Evolutionary conservation across 768 basidiomycete genomes (phyloP).

Genomic region (Lactarius psammicola): DNA sequence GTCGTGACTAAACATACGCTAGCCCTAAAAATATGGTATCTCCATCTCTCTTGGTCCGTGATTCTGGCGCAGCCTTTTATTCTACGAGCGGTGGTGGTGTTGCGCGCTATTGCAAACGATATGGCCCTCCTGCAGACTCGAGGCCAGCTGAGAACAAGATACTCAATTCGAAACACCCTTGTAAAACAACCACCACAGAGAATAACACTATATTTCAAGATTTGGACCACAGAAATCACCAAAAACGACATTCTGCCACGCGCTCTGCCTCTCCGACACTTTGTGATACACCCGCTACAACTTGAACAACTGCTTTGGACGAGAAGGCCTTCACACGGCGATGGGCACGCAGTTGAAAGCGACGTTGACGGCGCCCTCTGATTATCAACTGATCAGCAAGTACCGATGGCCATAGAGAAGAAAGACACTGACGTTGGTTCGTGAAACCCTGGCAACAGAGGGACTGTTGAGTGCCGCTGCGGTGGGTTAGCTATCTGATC

Average conservation of each 20-base stretch:
- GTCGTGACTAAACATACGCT: too few species aligned
- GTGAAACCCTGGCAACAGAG: not conserved
- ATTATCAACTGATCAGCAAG: not conserved
- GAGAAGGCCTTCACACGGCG: not conserved
- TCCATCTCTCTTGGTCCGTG: too few species aligned
- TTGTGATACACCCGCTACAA: not conserved
- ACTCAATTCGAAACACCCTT: too few species aligned
- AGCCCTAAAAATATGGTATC: too few species aligned
- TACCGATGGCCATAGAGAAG: not conserved
- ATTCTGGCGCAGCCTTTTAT: too few species aligned
- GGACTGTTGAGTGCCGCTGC: not conserved
- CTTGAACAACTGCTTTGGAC: not conserved
- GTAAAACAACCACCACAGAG: too few species aligned
- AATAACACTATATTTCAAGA: too few species aligned
- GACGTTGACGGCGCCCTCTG: not conserved
- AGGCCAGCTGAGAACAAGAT: too few species aligned
- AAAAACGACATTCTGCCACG: not conserved
- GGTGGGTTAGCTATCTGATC: not conserved
- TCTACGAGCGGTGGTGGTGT: too few species aligned
- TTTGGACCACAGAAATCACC: too few species aligned
- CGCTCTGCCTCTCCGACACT: not conserved
- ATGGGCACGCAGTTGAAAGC: not conserved
- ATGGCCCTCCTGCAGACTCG: too few species aligned
- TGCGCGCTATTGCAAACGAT: too few species aligned
- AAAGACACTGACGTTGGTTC: not conserved